Evolutionary conservation across 805 yeast species (phyloP), one percentile per base, ranked within the genome.

Genomic region (Zygosaccharomyces kombuchaensis): DNA sequence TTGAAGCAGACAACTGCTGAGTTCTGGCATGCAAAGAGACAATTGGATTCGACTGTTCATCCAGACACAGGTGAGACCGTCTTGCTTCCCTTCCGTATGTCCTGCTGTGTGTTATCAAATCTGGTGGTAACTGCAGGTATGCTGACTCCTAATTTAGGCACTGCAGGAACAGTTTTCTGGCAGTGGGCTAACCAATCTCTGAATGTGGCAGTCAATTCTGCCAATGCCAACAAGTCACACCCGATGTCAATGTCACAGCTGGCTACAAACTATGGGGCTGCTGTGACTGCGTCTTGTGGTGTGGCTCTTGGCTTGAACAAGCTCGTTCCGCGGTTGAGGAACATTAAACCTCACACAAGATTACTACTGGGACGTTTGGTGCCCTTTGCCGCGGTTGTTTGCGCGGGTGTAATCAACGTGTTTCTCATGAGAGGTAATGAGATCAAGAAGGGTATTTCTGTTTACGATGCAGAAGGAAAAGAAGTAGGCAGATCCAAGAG

Each of bases 301-400:
- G 98, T 93, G 4, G 99, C 99, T 0, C 70, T 93, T 19, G 99
- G 99, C 7, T 77, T 93, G 47, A 90, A 91, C 56, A 78, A 95
- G 17, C 60, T 89, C 25, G 97, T 93, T n/a, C 98, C 98, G 14
- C 77, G 84, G 52, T 71, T 93, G 59, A 84, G 77, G 56, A 72
- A 75, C 27, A 62, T 93, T n/a, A 65, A 77, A n/a, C 81, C 95
- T 1, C 71, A 72, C 47, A 80, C 97, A 2, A 81, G 74, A 60
- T 68, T 83, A 55, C 74, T 90, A 25, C 68, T 93, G 45, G 83
- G 90, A 34, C 82, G 99, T 55, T 74, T 93, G 46, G 96, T 93
- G 9, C 99, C 99, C 6, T 93, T 93, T 71, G 98, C 98, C 0
- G 99, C 99, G 1, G 99, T 93, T 29, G 97, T 90, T 1, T 82